Base-by-base conservation (phyloP, 805 yeast genomes). In the Ogataea naganishii region DNA sequence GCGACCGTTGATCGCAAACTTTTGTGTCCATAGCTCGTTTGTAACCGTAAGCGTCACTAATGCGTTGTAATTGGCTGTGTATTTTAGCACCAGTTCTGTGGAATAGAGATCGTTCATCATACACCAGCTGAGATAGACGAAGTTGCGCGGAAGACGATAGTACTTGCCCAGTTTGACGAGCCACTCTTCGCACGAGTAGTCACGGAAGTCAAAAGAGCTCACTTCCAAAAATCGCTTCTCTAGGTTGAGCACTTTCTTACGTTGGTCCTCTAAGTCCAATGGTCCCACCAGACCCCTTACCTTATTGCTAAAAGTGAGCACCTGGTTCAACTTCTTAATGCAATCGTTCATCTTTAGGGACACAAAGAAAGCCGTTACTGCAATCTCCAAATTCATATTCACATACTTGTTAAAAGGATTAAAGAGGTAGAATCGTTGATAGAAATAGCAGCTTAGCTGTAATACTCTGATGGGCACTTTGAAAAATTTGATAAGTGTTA, bases 321-420 rank as follows among this genome's bases (percentile, higher is more conserved):
- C 64, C 26, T 80, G 83, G 30, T 72, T 63, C 11, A 80, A 51
- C 41, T 80, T 80, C 49, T 84, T 85, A 24, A 85, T 77, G 24
- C 86, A 82, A 46, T 86, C 96, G 46, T 83, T 94, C 39, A 76
- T 74, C 51, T 86, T 84, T 24, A 78, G 61, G 3, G 95, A 80
- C 11, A 83, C 58, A 34, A 81, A 69, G 6, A 86, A 49, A 31
- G 85, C 69, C 7, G 89, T 68, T 7, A 78, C 53, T 0, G 83
- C 82, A n/a, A 82, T 69, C 25, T 78, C 76, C 39, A 64, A 64
- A 25, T 75, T 72, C 31, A 37, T 27, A 18, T 29, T 41, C 16
- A 67, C 62, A 14, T 58, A 60, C 9, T 66, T 62, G 34, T 69
- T 74, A 44, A 78, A 78, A 36, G 57, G 56, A 46, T 81, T 80